Percentiles rank a stretch among this genome's conserved stretches.
These are phyloP conservation scores for Strobilomyces echinocephalus DNA, from an alignment of 768 basidiomycete genomes.

Conservation along the genomic window DNA sequence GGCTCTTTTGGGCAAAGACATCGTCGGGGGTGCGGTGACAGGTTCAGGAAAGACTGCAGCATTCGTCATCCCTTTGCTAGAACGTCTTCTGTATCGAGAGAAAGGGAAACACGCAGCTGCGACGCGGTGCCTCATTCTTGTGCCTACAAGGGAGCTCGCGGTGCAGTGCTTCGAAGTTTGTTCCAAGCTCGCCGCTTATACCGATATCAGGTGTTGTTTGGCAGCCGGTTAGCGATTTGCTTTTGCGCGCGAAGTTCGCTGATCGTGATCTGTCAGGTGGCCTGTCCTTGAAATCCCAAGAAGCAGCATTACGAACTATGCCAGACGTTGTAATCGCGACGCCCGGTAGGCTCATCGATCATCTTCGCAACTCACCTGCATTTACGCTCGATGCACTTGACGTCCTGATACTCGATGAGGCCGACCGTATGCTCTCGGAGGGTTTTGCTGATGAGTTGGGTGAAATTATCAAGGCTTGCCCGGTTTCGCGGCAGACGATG, in stretches of 20 bases:
- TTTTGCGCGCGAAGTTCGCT: not conserved
- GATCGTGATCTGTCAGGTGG: conserved; percentile 55
- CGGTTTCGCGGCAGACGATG: conserved; percentile 90
- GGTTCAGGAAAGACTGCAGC: conserved; percentile 99
- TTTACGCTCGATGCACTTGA: conserved; percentile 92
- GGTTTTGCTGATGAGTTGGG: conserved; percentile 92
- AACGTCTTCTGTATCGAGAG: conserved; percentile 89
- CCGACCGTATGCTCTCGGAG: conserved; percentile 93
- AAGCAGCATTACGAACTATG: conserved; percentile 73
- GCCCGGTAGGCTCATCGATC: conserved; percentile 96
- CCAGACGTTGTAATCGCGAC: conserved; percentile 97
- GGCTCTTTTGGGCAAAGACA: conserved; percentile 89
- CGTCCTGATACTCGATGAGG: conserved; percentile 93
- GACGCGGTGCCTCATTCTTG: conserved; percentile 85
- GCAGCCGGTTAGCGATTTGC: conserved; percentile 65
- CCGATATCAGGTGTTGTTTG: conserved; percentile 88
- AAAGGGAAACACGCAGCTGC: conserved; percentile 82
- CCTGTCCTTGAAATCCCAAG: conserved; percentile 89
- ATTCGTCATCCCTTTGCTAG: conserved; percentile 90
- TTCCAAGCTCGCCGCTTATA: conserved; percentile 75
- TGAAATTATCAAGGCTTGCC: conserved; percentile 91
- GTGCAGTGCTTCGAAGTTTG: conserved; percentile 96
- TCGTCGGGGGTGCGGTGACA: conserved; percentile 93
- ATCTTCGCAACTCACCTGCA: conserved; percentile 89
- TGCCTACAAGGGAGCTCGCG: conserved; percentile 92